Conservation (phyloP, 345 rosid genomes). For the Citrus medica region DNA sequence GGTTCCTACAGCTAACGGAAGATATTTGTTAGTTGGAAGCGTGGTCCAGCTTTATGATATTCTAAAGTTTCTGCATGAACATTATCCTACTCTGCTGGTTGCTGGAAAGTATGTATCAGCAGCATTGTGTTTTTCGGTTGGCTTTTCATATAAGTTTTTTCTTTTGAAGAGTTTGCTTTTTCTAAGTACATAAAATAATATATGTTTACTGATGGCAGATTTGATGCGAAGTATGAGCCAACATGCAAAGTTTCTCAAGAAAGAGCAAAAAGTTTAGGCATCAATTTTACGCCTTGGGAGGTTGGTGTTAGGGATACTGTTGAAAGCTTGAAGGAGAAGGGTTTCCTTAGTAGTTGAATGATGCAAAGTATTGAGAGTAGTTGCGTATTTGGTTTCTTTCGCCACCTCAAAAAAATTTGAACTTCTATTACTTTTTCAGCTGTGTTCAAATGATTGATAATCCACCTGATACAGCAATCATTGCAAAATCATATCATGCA, state of each 20-base stretch:
- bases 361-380: not conserved
- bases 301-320: slow-evolving; percentile 56
- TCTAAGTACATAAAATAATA: no score
- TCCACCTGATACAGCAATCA: not conserved
- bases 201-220: slow-evolving; percentile 26
- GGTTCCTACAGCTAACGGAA: slow-evolving; percentile 41
- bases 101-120: not conserved
- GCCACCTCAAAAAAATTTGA: not conserved
- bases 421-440: not conserved
- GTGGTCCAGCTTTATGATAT: slow-evolving; percentile 4
- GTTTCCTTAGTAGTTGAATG: slow-evolving; percentile 17
- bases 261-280: slow-evolving; percentile 41
- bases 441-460: not conserved
- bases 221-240: slow-evolving; percentile 26
- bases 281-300: slow-evolving; percentile 50
- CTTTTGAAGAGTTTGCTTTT: not conserved
- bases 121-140: not conserved
- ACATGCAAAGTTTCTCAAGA: slow-evolving; percentile 41
- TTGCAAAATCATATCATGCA: not conserved
- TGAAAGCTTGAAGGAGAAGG: slow-evolving; percentile 55
- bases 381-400: not conserved
- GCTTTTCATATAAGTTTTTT: no score
- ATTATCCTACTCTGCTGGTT: slow-evolving; percentile 11
- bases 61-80: slow-evolving; percentile 19
- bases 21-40: slow-evolving; percentile 32